Conservation (phyloP, 1,284 basidiomycete species). For the Ceratobasidium theobromae region DNA sequence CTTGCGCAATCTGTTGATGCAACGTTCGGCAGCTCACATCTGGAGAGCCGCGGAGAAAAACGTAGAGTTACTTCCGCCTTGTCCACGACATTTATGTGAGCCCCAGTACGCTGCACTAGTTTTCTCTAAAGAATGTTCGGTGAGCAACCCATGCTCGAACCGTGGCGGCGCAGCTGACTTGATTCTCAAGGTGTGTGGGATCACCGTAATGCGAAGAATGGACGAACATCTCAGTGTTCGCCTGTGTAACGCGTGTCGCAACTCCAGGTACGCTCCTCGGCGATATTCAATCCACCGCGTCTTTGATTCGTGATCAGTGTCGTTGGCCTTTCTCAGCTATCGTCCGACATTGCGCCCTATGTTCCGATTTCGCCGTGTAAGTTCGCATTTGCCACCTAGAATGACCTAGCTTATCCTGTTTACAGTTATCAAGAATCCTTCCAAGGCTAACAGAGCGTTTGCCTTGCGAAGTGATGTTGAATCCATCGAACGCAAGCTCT, state of each 20-base stretch:
- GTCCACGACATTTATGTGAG: conserved; percentile 5
- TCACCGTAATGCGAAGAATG: conserved; percentile 6
- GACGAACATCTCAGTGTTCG: conserved; percentile 27
- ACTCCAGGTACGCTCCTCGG: background rate
- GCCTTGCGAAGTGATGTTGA: conserved; percentile 15
- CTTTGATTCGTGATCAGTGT: background rate
- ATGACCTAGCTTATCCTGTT: background rate
- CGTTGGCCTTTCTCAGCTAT: conserved; percentile 4
- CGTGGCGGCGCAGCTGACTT: background rate
- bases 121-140: conserved; percentile 27
- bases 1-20: conserved; percentile 14
- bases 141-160: background rate
- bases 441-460: background rate
- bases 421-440: conserved; percentile 19
- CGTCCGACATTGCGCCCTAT: background rate
- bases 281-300: background rate
- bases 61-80: conserved; percentile 23
- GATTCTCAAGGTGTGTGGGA: background rate
- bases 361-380: conserved; percentile 14
- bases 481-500: background rate
- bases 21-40: conserved; percentile 17
- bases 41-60: conserved; percentile 24
- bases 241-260: conserved; percentile 29
- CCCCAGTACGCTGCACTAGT: conserved; percentile 25
- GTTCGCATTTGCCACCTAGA: background rate